These are phyloP conservation scores for Naganishia onofrii DNA, from an alignment of 768 basidiomycete genomes.

Conservation along the genomic window DNA sequence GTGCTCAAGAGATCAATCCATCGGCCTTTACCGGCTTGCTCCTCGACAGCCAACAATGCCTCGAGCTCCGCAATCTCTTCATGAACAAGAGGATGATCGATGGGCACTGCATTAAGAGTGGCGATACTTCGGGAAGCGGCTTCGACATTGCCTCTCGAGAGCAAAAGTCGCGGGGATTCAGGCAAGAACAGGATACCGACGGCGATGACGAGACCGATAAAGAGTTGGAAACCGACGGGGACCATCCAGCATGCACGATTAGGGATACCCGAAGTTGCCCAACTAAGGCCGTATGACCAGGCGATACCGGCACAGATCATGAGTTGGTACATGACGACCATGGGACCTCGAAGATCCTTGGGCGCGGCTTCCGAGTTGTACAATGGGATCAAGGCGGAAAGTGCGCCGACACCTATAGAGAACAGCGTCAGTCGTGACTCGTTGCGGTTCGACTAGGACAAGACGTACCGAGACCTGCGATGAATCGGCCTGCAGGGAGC, in stretches of 20 bases:
- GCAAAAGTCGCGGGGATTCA: conserved; percentile 76
- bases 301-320: conserved; percentile 68
- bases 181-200: conserved; percentile 69
- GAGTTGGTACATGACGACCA: conserved; percentile 70
- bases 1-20: conserved; percentile 76
- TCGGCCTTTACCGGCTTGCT: conserved; percentile 73
- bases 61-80: conserved; percentile 66
- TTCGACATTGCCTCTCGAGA: conserved; percentile 59
- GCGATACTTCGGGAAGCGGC: conserved; percentile 67
- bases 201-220: conserved; percentile 68
- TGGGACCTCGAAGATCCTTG: conserved; percentile 69
- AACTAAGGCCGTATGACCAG: conserved; percentile 68
- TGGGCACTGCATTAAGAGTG: conserved; percentile 63
- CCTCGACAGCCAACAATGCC: conserved; percentile 67
- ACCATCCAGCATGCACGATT: conserved; percentile 67
- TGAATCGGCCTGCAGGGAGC: conserved; percentile 59
- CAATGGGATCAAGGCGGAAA: conserved; percentile 60
- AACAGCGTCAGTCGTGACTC: not conserved
- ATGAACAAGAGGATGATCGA: conserved; percentile 61
- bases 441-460: not conserved
- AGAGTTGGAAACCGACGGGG: conserved; percentile 66
- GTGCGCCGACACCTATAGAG: conserved; percentile 61
- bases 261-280: conserved; percentile 61
- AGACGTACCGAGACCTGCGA: conserved; percentile 62
- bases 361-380: conserved; percentile 79